Evolutionary conservation across 2,329 filamentous ascomycete species (phyloP).

Genomic region (Chaetomium olivaceum): DNA sequence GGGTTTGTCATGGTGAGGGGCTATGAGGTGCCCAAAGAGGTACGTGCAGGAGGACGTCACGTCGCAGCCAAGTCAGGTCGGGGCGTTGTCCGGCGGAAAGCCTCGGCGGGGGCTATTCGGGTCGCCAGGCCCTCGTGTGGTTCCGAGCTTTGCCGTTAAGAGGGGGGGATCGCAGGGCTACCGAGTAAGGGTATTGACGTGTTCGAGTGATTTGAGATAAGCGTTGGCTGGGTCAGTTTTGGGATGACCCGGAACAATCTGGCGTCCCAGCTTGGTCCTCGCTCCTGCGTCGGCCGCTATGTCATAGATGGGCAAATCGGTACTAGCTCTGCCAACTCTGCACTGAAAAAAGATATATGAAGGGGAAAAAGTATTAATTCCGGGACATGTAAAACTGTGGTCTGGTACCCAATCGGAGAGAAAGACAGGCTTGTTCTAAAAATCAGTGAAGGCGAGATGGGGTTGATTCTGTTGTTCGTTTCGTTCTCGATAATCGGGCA

Average conservation of each 20-base stretch:
- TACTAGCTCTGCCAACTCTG: slow-evolving; percentile 9
- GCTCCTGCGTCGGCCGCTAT: slow-evolving; percentile 17
- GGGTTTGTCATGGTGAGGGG: slow-evolving; percentile 47
- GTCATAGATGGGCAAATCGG: slow-evolving; percentile 18
- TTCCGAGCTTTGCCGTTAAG: background rate
- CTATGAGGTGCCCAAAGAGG: slow-evolving; percentile 20
- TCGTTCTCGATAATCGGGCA: slow-evolving; percentile 12
- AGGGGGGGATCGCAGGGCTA: background rate
- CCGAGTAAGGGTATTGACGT: background rate
- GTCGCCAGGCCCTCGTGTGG: background rate
- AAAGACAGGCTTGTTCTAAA: background rate
- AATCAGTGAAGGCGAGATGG: background rate
- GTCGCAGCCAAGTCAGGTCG: slow-evolving; percentile 14
- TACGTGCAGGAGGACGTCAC: slow-evolving; percentile 10
- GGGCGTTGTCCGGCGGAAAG: background rate
- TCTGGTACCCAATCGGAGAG: background rate
- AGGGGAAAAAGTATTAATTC: background rate
- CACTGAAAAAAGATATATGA: background rate
- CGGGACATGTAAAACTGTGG: background rate
- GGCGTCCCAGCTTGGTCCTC: background rate
- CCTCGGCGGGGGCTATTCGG: background rate
- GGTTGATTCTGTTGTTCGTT: slow-evolving; percentile 7
- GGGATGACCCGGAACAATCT: background rate
- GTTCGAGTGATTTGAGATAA: background rate
- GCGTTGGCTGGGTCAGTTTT: background rate